A percentile compares a stretch with the other conserved stretches of the same genome.
Evolutionary conservation across 225 moss, liverwort and hornwort genomes (phyloP).

Genomic region (Pseudisothecium myosuroides): DNA sequence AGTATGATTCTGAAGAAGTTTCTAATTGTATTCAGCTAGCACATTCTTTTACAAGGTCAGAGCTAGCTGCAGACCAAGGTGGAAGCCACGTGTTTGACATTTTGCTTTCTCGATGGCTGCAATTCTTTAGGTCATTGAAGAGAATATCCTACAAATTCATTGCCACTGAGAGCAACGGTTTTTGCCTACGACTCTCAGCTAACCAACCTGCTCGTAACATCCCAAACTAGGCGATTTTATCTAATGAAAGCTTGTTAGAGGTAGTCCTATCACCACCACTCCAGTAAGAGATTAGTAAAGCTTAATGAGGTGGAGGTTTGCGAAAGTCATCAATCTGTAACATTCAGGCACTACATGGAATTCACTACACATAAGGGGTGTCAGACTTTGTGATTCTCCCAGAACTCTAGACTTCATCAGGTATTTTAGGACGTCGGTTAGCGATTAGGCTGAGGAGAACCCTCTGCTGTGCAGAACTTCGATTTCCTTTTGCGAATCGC

Average conservation of each 20-base stretch:
- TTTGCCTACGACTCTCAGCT: neutral
- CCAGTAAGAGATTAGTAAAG: conserved; percentile 9
- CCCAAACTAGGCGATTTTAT: neutral
- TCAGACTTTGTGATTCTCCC: neutral
- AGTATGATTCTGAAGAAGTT: neutral
- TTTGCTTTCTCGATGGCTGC: neutral
- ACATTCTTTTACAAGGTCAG: neutral
- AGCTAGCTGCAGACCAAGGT: conserved; percentile 37
- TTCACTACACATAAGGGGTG: neutral
- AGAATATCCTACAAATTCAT: neutral
- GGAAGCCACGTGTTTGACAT: conserved; percentile 44
- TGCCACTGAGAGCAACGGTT: neutral
- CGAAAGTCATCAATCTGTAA: neutral
- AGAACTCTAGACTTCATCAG: neutral
- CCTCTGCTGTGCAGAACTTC: neutral
- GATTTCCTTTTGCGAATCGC: neutral
- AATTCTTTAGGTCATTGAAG: conserved; percentile 7
- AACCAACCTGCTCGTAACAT: conserved; percentile 4
- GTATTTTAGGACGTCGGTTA: neutral
- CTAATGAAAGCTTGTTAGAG: conserved; percentile 4
- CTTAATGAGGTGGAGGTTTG: neutral
- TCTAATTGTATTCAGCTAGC: neutral
- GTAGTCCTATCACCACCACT: conserved; percentile 22
- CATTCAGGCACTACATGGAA: neutral
- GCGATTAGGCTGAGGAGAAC: neutral